Base-by-base conservation (phyloP, 257 asterid genomes). In the Gardenia jasminoides region DNA sequence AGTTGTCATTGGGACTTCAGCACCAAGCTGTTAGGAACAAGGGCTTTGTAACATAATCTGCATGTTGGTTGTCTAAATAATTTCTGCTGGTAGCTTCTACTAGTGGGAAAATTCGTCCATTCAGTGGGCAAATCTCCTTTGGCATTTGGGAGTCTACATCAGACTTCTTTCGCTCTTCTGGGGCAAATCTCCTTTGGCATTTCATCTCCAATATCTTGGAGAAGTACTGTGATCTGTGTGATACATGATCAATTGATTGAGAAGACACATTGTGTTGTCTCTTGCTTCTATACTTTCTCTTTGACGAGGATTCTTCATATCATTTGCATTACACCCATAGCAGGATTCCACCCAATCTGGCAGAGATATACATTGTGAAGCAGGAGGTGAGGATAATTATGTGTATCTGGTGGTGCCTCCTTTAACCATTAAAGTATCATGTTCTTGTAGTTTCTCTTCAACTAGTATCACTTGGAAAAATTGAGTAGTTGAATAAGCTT, bases 121-220 rank as follows among this genome's bases (percentile, higher is more conserved):
- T 83, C 78, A 66, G 64, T 75, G 87, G 91, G 92, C 93, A 87
- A 90, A 89, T 87, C 97, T 90, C 87, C 92, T 89, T 89, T 88
- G 94, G 94, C 97, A 89, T 62, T 79, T 78, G 66, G 85, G 90
- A 87, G 96, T 91, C 91, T 80, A 52, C 56, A 56, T 41, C 66
- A 13, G 81, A 82, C 87, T 79, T 82, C 75, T 30, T 61, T 74
- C 58, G 75, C 82, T 83, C 48, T 70, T 52, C 52, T 3, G 56
- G 92, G 96, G 97, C 97, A 92, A 90, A 91, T 89, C 97, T 89
- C 93, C 98, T 93, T 89, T 93, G 97, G 98, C 97, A 90, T 67
- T 83, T 71, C 64, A 85, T 89, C 98, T 91, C 92, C 92, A 36
- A 43, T 39, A 78, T 76, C 69, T 86, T 83, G 93, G 96, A 87